These are phyloP conservation scores for Microbotryum scabiosae DNA, from an alignment of 1,284 basidiomycete genomes.

Conservation along the genomic window DNA sequence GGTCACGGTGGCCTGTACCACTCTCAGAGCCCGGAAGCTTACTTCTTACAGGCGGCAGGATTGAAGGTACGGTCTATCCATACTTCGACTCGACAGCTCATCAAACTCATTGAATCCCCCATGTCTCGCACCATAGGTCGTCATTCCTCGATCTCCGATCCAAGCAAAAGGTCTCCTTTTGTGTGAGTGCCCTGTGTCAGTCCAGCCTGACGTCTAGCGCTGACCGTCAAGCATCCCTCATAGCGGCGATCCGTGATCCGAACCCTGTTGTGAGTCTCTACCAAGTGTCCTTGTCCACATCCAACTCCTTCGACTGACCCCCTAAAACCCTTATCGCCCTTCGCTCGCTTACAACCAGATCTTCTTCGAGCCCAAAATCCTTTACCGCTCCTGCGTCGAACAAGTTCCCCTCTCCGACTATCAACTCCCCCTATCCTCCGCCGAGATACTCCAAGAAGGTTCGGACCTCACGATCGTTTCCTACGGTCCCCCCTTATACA, in stretches of 20 bases:
- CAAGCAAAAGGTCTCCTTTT: constrained; percentile 89
- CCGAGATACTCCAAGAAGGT: constrained; percentile 66
- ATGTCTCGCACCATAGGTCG: constrained; percentile 49
- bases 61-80: constrained; percentile 55
- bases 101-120: neutral
- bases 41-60: constrained; percentile 82
- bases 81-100: neutral
- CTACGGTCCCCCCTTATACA: constrained; percentile 87
- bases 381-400: constrained; percentile 82
- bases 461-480: constrained; percentile 77
- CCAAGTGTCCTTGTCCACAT: neutral
- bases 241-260: constrained; percentile 72
- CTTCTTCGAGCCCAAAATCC: constrained; percentile 88
- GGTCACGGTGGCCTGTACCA: constrained; percentile 91
- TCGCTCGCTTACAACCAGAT: neutral
- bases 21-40: constrained; percentile 88
- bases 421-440: constrained; percentile 65
- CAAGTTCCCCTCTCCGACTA: constrained; percentile 86
- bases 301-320: neutral
- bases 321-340: neutral
- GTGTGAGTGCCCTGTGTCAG: constrained; percentile 1
- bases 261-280: constrained; percentile 64
- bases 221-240: neutral
- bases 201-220: neutral
- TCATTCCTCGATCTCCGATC: constrained; percentile 83